Evolutionary conservation across 345 rosid species (phyloP), one percentile per base, ranked within the genome.

Genomic region (Schrenkiella parvula): DNA sequence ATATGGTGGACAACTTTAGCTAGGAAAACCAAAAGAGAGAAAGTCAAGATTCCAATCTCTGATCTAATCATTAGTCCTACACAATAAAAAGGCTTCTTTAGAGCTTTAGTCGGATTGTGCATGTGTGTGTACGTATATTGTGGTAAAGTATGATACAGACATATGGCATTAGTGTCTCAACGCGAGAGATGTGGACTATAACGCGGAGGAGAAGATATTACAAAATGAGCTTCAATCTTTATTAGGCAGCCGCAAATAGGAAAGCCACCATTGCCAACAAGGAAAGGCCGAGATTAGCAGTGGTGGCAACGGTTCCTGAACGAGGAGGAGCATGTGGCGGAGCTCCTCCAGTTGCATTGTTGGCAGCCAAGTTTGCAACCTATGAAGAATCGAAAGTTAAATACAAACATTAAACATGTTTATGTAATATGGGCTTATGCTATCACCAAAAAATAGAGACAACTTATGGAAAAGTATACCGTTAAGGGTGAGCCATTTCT

Each of bases 401-500:
- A 47, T n/a, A 55, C 50, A 56, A 26, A 61, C 68, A 62, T 52
- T n/a, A 29, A 35, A 66, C 21, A 67, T 4, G 38, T 42, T 42
- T 9, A 26, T 53, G 56, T 23, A 28, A 7, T 34, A 31, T 55
- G 31, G 2, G 19, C 22, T 15, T 21, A 28, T n/a, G 18, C 15
- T 13, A 52, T 9, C 18, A 29, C 25, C 32, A 3, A 19, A 21
- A 18, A 10, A 23, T 0, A 22, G 5, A 50, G 38, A 35, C 31
- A 23, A 1, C 43, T 39, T 28, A 56, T 44, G 55, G 9, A 28
- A 17, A 55, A 50, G 23, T n/a, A 37, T 23, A 83, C 97, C 92
- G 8, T 21, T 79, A 31, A 87, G 78, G 22, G 96, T 87, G 31
- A 50, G 78, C 97, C 93, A 89, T 83, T 85, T 84, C 67, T 78